These are phyloP conservation scores for Cordyceps farinosa DNA, from an alignment of 2,329 filamentous ascomycete species.

Conservation along the genomic window DNA sequence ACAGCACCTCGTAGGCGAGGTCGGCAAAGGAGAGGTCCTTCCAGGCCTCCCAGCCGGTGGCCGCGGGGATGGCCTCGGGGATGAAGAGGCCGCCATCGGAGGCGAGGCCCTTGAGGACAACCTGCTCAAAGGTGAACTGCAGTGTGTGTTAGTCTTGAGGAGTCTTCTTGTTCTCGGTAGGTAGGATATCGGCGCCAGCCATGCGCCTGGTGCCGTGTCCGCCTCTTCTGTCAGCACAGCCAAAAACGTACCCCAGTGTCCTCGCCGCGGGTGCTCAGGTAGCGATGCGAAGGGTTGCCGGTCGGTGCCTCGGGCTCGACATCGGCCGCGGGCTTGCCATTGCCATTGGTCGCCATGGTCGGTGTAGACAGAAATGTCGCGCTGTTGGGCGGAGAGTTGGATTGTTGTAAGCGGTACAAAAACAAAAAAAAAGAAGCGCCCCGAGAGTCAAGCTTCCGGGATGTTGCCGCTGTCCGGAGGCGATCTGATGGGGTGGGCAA, in stretches of 20 bases:
- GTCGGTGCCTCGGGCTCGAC: constrained; percentile 31
- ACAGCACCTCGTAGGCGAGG: constrained; percentile 79
- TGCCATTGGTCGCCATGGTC: constrained; percentile 36
- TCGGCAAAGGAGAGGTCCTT: constrained; percentile 74
- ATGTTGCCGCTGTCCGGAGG: neutral
- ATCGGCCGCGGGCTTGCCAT: constrained; percentile 31
- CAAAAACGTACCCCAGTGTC: constrained; percentile 42
- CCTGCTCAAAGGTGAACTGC: constrained; percentile 85
- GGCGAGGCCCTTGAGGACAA: constrained; percentile 84
- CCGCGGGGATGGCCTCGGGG: constrained; percentile 69
- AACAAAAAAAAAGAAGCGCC: too few species aligned
- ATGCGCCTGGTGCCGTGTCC: neutral
- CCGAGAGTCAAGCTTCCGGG: neutral
- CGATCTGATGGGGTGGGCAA: neutral
- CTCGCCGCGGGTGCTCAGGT: constrained; percentile 49
- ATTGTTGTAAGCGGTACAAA: too few species aligned
- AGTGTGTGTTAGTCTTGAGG: constrained; percentile 5
- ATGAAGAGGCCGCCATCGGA: constrained; percentile 86
- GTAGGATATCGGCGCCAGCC: neutral
- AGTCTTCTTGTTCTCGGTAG: neutral
- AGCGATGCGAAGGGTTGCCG: constrained; percentile 46
- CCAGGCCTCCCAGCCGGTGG: constrained; percentile 63
- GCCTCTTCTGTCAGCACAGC: neutral
- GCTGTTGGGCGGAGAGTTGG: neutral
- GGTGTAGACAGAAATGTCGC: neutral